Base-by-base conservation (phyloP, 2,329 filamentous ascomycete species). In the Calcarisporium arbuscula region DNA sequence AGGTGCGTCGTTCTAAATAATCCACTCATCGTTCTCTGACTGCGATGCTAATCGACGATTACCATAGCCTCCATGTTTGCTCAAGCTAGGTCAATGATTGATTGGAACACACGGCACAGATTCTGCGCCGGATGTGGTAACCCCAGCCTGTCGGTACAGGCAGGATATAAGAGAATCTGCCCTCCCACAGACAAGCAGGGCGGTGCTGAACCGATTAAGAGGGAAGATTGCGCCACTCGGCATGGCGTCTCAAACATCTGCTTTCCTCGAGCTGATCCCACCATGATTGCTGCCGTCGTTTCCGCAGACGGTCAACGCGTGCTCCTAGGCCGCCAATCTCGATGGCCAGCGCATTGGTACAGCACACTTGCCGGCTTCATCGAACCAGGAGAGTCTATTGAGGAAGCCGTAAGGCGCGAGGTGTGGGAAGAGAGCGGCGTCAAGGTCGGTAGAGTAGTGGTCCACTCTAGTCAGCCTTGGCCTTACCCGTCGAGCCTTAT, bases 71-170 rank as follows among this genome's bases (percentile, higher is more conserved):
- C 89, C 32, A 84, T 95, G 29, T 95, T 88, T 48, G 90, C 87
- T 11, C 86, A 95, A 60, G 85, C 88, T 7, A 80, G 90, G 36
- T 84, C 88, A 29, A 70, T 95, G 18, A 68, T 94, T 22, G 92
- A 96, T 65, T 98, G 92, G 92, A 96, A 98, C 63, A 72, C 72
- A 18, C 83, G 90, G 33, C 95, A 94, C 61, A 84, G 82, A 19
- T 98, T 87, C 69, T 98, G 92, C 59, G 88, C 80, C 20, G 82
- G 82, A 36, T 98, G 92, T 60, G 90, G 92, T 21, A 75, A 85
- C 51, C 78, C 74, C 17, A 96, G 88, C 1, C 66, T 95, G 40
- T 83, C 82, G 14, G 69, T 85, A 18, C 82, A 89, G 50, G 83
- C 79, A 5, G 85, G 85, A 31, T 87, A 83, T 55, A 94, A 94